These are phyloP conservation scores for Mortierella alpina DNA, from an alignment of 192 early-diverging fungal genomes.

Conservation along the genomic window DNA sequence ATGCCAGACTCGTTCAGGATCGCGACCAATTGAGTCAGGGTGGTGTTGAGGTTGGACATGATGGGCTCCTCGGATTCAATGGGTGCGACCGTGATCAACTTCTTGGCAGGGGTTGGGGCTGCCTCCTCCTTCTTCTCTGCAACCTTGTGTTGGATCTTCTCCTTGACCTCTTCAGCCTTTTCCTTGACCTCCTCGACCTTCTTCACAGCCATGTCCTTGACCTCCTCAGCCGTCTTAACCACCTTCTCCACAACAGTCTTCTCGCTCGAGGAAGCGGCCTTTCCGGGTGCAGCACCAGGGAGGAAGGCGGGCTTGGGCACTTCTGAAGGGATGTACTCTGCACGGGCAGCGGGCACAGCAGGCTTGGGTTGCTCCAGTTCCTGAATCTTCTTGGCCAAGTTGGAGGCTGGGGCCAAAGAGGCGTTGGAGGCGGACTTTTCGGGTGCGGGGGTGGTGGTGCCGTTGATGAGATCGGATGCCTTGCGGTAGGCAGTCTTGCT, in stretches of 20 bases:
- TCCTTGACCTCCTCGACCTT: conserved; percentile 32
- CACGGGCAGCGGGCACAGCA: conserved; percentile 29
- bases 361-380: conserved; percentile 53
- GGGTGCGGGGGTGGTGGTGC: conserved; percentile 49
- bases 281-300: conserved; percentile 38
- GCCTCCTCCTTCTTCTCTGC: conserved; percentile 26
- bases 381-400: conserved; percentile 43
- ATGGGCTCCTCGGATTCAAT: conserved; percentile 51
- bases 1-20: conserved; percentile 53
- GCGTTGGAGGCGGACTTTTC: conserved; percentile 8
- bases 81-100: conserved; percentile 42
- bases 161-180: conserved; percentile 23
- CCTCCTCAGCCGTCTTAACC: conserved; percentile 1
- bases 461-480: conserved; percentile 46
- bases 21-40: conserved; percentile 35
- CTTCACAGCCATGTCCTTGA: conserved; percentile 7
- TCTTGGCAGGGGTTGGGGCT: conserved; percentile 29
- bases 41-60: conserved; percentile 49
- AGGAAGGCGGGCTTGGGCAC: conserved; percentile 32
- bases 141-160: conserved; percentile 3
- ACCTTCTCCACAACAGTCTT: too few species aligned
- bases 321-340: conserved; percentile 40
- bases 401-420: neutral
- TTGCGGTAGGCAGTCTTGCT: conserved; percentile 41
- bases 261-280: neutral